phyloP scores from a whole-genome alignment of 768 basidiomycete species.

The Boletellus ananas region DNA sequence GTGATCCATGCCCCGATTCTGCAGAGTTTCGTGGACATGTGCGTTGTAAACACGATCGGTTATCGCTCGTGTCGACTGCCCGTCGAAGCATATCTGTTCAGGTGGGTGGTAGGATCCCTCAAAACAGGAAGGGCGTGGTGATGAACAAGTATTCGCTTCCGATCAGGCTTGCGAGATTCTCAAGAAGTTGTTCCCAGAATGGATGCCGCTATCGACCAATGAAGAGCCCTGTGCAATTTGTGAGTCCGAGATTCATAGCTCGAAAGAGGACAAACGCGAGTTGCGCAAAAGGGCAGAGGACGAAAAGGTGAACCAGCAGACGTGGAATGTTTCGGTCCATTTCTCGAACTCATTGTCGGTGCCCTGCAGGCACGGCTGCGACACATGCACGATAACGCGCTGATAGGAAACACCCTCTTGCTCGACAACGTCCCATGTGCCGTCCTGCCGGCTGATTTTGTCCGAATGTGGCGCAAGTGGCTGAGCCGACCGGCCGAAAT shows the following conservation, averaged over 20 bases:
- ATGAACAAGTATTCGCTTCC: constrained; percentile 15
- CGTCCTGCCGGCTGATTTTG: constrained; percentile 57
- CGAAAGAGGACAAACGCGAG: constrained; percentile 60
- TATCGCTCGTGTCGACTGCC: constrained; percentile 51
- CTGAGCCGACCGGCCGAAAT: constrained; percentile 50
- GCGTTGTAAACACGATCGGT: constrained; percentile 63
- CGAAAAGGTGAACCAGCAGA: constrained; percentile 56
- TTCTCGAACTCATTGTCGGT: constrained; percentile 14
- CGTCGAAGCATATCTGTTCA: constrained; percentile 61
- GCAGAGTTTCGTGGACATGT: constrained; percentile 56
- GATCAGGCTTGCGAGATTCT: constrained; percentile 56
- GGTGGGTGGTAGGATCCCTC: constrained; percentile 35
- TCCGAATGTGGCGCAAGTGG: constrained; percentile 71
- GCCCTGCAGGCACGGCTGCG: constrained; percentile 54
- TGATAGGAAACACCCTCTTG: constrained; percentile 42
- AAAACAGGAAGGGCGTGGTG: constrained; percentile 11
- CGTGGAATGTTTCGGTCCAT: constrained; percentile 10
- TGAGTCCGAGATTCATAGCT: constrained; percentile 48
- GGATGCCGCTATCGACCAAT: constrained; percentile 52
- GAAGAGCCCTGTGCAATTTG: constrained; percentile 62
- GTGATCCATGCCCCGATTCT: constrained; percentile 67
- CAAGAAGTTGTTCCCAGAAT: constrained; percentile 56
- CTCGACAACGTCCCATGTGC: constrained; percentile 52
- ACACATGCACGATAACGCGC: constrained; percentile 55
- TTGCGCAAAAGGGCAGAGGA: constrained; percentile 66